Evolutionary conservation across 495 filamentous ascomycete species (phyloP), one percentile per base, ranked within the genome.

Genomic region (Aspergillus cavernicola): DNA sequence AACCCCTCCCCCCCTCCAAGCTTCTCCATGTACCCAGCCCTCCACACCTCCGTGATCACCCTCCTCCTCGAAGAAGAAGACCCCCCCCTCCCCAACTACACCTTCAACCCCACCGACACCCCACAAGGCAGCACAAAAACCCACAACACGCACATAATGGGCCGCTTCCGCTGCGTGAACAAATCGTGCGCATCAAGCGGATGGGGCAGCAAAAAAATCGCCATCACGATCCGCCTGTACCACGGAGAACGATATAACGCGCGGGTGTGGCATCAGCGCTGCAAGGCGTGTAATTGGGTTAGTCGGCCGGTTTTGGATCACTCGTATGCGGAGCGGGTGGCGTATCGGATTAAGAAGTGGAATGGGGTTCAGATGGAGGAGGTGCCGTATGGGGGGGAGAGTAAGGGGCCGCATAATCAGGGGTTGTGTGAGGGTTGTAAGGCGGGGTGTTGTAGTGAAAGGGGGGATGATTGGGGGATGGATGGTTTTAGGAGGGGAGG

Each of bases 261-360:
- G 18, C 50, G 67, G 58, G 75, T 79, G 32, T 79, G 72, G 53
- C 62, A 75, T 47, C 72, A 77, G 66, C 67, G 61, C n/a, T 79
- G 73, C 56, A 61, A 59, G 50, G 38, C 29, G 9, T 79, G 73
- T 57, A 42, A 62, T 3, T 48, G 15, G 5, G 54, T 73, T 6
- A 61, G 63, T 48, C 50, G 64, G 52, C 73, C 70, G 8, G 16
- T 60, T 33, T 55, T 73, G 47, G 71, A 74, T 58, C 3, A 9
- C 16, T 50, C 63, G 46, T 81, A 81, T 59, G 73, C 71, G 52
- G 72, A 78, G 53, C 66, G 78, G 54, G 66, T 81, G 12, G 64
- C 74, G 20, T 80, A 80, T 60, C 60, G 75, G 56, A 52, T 81
- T 20, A 75, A 74, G 59, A 73, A 71, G 57, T 81, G 77, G 76